Evolutionary conservation across 345 rosid species (phyloP), one percentile per base, ranked within the genome.

Genomic region (Salix purpurea): DNA sequence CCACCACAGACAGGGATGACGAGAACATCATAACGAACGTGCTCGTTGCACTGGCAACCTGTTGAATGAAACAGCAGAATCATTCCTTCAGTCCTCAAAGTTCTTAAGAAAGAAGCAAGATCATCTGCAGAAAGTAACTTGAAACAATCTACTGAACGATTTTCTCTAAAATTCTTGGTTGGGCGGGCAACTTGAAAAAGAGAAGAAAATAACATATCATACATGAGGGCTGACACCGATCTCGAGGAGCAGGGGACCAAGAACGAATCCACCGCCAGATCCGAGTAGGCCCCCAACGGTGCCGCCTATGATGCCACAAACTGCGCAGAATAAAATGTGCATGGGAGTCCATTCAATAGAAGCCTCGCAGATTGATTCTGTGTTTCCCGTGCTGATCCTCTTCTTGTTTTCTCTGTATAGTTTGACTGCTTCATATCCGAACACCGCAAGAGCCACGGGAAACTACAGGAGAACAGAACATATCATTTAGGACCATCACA

Each of bases 11-110:
- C 78, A 96, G 84, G 44, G 99, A 93, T 26, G 99, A 93, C 10
- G 99, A 96, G 82, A 89, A 96, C 94, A 93, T 89, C 99, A 96
- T 96, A 74, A 96, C 98, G 74, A 96, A 96, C 2, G 99, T 96
- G 3, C 98, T 96, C 66, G 99, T 96, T 7, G 98, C 99, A 54
- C 99, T 96, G 30, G 99, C 96, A 26, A 93, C 99, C 97, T 94
- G 84, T 67, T 71, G 7, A 61, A 39, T 48, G 36, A 6, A 21
- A 37, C 50, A 30, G 10, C 44, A 64, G 19, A 8, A 28, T 14
- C 11, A 18, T 44, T 56, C 18, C 36, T 12, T 3, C 9, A 0
- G 56, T 26, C 10, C 74, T 39, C 23, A 74, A 66, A 65, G 16
- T 44, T 56, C 28, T 13, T n/a, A 6, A 64, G 14, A 24, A 24